Conservation (phyloP, 164 flowering plant species). For the Pachysandra terminalis region DNA sequence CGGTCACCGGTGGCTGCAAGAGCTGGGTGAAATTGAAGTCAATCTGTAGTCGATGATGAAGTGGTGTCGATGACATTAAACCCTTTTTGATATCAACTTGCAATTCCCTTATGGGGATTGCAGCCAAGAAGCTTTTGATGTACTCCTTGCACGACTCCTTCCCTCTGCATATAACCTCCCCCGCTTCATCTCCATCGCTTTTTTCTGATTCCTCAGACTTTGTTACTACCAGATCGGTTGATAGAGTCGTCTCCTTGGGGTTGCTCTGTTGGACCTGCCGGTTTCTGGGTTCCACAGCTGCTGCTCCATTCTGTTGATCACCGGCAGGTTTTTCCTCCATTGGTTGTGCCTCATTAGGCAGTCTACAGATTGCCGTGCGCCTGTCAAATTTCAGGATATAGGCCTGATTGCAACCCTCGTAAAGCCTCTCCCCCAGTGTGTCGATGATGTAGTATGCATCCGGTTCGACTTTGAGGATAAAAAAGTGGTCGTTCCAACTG, state of each 20-base stretch:
- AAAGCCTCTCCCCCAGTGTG: constrained; percentile 26
- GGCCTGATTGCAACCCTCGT: constrained; percentile 30
- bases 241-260: not conserved
- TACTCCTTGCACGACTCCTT: constrained; percentile 72
- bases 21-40: constrained; percentile 76
- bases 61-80: constrained; percentile 52
- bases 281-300: not conserved
- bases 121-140: constrained; percentile 88
- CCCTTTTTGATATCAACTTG: constrained; percentile 89
- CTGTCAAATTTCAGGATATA: constrained; percentile 55
- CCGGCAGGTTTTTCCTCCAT: not conserved
- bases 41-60: constrained; percentile 88
- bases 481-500: constrained; percentile 32
- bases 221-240: not conserved
- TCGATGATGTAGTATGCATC: constrained; percentile 28
- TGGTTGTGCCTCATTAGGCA: constrained; percentile 28
- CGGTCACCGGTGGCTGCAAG: constrained; percentile 26
- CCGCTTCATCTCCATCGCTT: not conserved
- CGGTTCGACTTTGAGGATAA: constrained; percentile 19
- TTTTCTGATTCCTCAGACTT: not conserved
- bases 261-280: not conserved
- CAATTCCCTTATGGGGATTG: constrained; percentile 93
- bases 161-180: not conserved
- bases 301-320: not conserved
- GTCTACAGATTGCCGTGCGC: constrained; percentile 43